These are phyloP conservation scores for Xanthoparmelia taractica DNA, from an alignment of 495 filamentous ascomycete genomes.

Conservation along the genomic window DNA sequence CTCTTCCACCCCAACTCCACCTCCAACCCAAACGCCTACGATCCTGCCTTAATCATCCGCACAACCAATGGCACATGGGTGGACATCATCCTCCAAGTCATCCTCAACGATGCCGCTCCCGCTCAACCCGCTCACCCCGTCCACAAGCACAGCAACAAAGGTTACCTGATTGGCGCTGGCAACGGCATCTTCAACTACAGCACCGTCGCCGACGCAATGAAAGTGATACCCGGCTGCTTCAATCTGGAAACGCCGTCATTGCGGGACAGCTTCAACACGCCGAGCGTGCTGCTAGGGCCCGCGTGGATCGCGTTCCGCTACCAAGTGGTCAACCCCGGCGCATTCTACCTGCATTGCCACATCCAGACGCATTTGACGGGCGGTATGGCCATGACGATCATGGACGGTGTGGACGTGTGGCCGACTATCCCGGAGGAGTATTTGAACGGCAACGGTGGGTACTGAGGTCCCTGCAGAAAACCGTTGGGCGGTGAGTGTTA, in stretches of 20 bases:
- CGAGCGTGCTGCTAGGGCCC: conserved; percentile 21
- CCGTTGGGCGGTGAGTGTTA: no score
- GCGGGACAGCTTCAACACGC: conserved; percentile 43
- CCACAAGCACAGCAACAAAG: conserved; percentile 58
- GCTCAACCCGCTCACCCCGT: conserved; percentile 44
- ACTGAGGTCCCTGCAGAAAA: no score
- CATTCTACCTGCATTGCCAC: conserved; percentile 55
- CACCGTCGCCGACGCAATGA: conserved; percentile 45
- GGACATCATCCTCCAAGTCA: conserved; percentile 21
- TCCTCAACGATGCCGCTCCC: conserved; percentile 1
- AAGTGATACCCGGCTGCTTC: conserved; percentile 40
- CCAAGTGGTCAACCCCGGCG: conserved; percentile 50
- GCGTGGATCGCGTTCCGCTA: conserved; percentile 51
- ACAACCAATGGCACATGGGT: conserved; percentile 23
- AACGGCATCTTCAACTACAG: conserved; percentile 42
- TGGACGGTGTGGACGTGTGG: conserved; percentile 53
- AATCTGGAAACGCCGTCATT: conserved; percentile 48
- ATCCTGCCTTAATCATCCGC: conserved; percentile 15
- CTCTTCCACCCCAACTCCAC: conserved; percentile 19
- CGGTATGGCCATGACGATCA: conserved; percentile 48
- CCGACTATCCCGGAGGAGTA: conserved; percentile 27
- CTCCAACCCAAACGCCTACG: conserved; percentile 1
- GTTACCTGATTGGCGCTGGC: conserved; percentile 48
- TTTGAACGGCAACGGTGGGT: not conserved
- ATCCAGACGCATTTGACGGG: conserved; percentile 49